Evolutionary conservation across 176 grass and related monocot genomes (phyloP), one percentile per base, ranked within the genome.

Genomic region (Oryza meyeriana): DNA sequence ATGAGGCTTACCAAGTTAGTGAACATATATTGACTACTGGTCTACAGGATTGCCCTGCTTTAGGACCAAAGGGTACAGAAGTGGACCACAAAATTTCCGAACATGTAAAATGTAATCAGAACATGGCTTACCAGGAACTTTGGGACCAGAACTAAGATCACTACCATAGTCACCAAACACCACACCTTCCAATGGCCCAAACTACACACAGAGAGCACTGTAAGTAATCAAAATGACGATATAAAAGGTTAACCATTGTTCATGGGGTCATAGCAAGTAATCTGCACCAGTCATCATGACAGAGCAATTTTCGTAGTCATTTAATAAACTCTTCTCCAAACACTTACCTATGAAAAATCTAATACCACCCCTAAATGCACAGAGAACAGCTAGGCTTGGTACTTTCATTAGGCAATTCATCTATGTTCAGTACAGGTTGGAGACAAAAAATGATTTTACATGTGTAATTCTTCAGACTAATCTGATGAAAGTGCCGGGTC

Each of bases 91-190:
- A 64, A 69, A 66, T 29, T 13, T 12, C 1, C 38, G 35, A 57
- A 25, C 39, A 35, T 34, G 58, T 20, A 64, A 68, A 62, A 79
- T 34, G 27, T 63, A 9, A 81, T 5, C 17, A 64, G 55, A 69
- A 39, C 68, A 87, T 85, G n/a, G 74, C 81, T 80, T 95, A 99
- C 96, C 96, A 81, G 77, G 89, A 55, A 99, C 90, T 57, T 88
- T 95, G 57, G 75, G 77, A 52, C 96, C 96, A 71, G 96, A 99
- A 30, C 93, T 89, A 44, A 99, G 80, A 88, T 95, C 93, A 42
- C 91, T 99, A 42, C 97, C 97, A 62, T 94, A 95, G 81, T 99
- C 97, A 17, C 75, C 89, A 90, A 95, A 99, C n/a, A 99, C 30
- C 62, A 94, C 91, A 40, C 93, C 97, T 90, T 96, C 89, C 74